A percentile compares a stretch with the other conserved stretches of the same genome.
Evolutionary conservation across 768 basidiomycete genomes (phyloP).

Genomic region (Auricularia heimuer): DNA sequence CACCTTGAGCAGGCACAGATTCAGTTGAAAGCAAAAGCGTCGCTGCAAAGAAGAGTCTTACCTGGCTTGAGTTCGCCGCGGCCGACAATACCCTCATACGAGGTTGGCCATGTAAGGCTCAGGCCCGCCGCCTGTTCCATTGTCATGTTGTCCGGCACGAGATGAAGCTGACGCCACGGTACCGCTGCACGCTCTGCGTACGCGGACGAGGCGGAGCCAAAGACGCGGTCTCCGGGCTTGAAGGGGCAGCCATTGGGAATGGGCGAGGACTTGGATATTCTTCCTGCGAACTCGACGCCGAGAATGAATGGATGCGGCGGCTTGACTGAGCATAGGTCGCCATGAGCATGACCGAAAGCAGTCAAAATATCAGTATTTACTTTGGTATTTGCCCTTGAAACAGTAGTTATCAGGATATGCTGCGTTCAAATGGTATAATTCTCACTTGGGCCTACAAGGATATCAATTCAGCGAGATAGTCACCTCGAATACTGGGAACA

Average conservation of each 20-base stretch:
- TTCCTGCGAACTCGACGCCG: conserved; percentile 80
- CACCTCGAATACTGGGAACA: conserved; percentile 25
- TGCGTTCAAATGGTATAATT: background rate
- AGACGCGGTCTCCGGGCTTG: conserved; percentile 78
- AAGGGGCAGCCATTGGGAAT: conserved; percentile 73
- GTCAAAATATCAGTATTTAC: conserved; percentile 10
- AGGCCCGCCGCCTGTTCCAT: conserved; percentile 85
- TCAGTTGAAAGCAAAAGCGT: too few species aligned
- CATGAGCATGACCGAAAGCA: background rate
- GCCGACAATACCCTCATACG: conserved; percentile 83
- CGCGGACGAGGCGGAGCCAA: conserved; percentile 71
- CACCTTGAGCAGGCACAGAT: conserved; percentile 31
- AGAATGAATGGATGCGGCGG: conserved; percentile 79
- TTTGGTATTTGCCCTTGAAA: conserved; percentile 83
- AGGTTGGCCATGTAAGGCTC: conserved; percentile 86
- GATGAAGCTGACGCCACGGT: conserved; percentile 39
- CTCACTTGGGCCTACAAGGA: background rate
- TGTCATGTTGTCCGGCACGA: conserved; percentile 64
- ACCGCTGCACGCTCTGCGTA: conserved; percentile 69
- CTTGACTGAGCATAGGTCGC: conserved; percentile 28
- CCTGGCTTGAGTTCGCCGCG: conserved; percentile 73
- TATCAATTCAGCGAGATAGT: conserved; percentile 13
- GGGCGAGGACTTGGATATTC: conserved; percentile 55
- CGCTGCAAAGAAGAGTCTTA: conserved; percentile 18
- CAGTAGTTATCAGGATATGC: conserved; percentile 54